A percentile compares a stretch with the other conserved stretches of the same genome.
Evolutionary conservation across 495 filamentous ascomycete species (phyloP).

Genomic region (Lasiosphaeris hirsuta): DNA sequence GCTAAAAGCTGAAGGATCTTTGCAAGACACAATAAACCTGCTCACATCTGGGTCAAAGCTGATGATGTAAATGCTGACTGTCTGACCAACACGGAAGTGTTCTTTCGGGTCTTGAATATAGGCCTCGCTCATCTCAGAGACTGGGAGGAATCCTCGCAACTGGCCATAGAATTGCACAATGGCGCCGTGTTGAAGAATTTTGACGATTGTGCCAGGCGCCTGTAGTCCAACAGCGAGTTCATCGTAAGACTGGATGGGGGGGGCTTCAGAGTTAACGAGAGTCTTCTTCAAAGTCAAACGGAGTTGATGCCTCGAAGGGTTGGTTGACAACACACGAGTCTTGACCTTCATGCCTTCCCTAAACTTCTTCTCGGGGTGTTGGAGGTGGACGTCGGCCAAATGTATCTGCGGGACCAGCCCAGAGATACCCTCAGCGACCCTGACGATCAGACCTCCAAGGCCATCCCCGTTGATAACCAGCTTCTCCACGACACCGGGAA

Average conservation of each 20-base stretch:
- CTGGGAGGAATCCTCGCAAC: slow-evolving; percentile 79
- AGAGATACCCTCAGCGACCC: slow-evolving; percentile 77
- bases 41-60: slow-evolving; percentile 67
- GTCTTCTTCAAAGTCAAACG: slow-evolving; percentile 93
- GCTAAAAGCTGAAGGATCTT: slow-evolving; percentile 74
- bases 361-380: slow-evolving; percentile 95
- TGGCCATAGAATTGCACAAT: slow-evolving; percentile 89
- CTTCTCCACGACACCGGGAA: slow-evolving; percentile 82
- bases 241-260: slow-evolving; percentile 71
- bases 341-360: slow-evolving; percentile 80
- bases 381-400: slow-evolving; percentile 78
- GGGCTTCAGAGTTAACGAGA: slow-evolving; percentile 78
- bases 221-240: slow-evolving; percentile 65
- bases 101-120: slow-evolving; percentile 84
- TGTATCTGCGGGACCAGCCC: slow-evolving; percentile 86
- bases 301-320: slow-evolving; percentile 71
- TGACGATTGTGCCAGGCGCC: slow-evolving; percentile 80
- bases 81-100: slow-evolving; percentile 87
- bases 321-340: slow-evolving; percentile 75
- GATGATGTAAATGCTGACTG: slow-evolving; percentile 79
- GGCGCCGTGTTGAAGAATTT: slow-evolving; percentile 70
- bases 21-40: slow-evolving; percentile 87
- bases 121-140: slow-evolving; percentile 95
- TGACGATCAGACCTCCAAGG: slow-evolving; percentile 75
- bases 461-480: slow-evolving; percentile 69